Conservation (phyloP, 2,329 filamentous ascomycete species). For the Fusarium citri region DNA sequence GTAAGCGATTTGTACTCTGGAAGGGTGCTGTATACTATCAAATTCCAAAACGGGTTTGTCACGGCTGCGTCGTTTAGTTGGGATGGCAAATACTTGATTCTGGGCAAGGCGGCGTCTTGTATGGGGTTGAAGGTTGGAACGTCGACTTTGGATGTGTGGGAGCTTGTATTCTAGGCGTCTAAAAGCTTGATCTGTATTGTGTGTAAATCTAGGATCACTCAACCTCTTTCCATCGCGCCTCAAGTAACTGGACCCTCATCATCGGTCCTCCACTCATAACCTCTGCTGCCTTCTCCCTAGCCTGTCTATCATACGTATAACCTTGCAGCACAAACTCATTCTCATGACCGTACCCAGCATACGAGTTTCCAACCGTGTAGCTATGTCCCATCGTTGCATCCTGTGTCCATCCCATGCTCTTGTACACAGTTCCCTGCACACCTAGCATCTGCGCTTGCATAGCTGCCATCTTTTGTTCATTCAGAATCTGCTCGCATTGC, state of each 20-base stretch:
- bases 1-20: conserved; percentile 51
- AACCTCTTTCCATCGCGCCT: conserved; percentile 51
- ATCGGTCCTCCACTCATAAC: conserved; percentile 21
- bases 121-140: conserved; percentile 40
- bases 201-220: conserved; percentile 43
- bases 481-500: conserved; percentile 44
- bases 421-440: conserved; percentile 44
- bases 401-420: conserved; percentile 33
- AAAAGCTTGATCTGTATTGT: background rate
- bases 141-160: conserved; percentile 47
- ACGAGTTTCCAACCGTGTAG: conserved; percentile 48
- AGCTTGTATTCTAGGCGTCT: conserved; percentile 43
- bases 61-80: conserved; percentile 51
- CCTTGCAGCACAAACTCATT: conserved; percentile 48
- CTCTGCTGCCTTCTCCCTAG: conserved; percentile 29
- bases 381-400: conserved; percentile 33
- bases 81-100: conserved; percentile 46
- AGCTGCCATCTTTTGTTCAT: conserved; percentile 41
- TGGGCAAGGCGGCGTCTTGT: conserved; percentile 47
- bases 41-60: conserved; percentile 46
- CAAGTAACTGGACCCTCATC: conserved; percentile 46
- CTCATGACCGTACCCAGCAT: conserved; percentile 49
- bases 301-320: conserved; percentile 48
- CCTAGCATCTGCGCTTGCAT: conserved; percentile 45
- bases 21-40: conserved; percentile 49